Evolutionary conservation across 371 early-diverging fungal genomes (phyloP).

Genomic region (Rhizopus stolonifer): DNA sequence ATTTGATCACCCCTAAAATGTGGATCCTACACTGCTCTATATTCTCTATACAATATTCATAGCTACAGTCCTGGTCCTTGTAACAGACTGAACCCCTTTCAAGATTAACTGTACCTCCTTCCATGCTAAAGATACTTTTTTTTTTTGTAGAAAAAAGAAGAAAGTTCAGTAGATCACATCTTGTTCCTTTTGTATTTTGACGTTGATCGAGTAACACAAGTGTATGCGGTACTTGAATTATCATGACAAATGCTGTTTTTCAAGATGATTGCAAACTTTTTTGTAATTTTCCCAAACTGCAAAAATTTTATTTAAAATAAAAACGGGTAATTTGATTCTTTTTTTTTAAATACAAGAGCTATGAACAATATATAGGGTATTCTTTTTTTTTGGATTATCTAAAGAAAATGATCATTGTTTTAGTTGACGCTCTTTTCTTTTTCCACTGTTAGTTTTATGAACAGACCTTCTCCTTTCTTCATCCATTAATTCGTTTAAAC

Average conservation of each 20-base stretch:
- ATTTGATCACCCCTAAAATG: slow-evolving; percentile 34
- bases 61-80: too few species aligned
- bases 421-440: slow-evolving; percentile 29
- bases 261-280: too few species aligned
- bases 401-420: slow-evolving; percentile 1
- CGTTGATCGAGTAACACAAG: too few species aligned
- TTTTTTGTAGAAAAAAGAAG: too few species aligned
- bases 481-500: slow-evolving; percentile 9
- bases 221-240: too few species aligned
- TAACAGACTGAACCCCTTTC: too few species aligned
- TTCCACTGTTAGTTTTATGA: slow-evolving; percentile 41
- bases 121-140: too few species aligned
- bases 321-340: background rate
- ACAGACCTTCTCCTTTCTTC: slow-evolving; percentile 23
- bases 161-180: too few species aligned
- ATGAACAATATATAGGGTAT: background rate
- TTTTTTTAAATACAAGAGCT: background rate
- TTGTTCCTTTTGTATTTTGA: too few species aligned
- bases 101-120: too few species aligned
- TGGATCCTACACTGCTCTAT: slow-evolving; percentile 14
- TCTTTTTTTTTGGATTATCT: background rate
- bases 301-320: background rate
- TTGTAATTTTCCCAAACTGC: background rate
- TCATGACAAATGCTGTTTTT: too few species aligned
- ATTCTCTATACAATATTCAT: too few species aligned